phyloP scores from a whole-genome alignment of 768 basidiomycete species.

The Filobasidium floriforme region DNA sequence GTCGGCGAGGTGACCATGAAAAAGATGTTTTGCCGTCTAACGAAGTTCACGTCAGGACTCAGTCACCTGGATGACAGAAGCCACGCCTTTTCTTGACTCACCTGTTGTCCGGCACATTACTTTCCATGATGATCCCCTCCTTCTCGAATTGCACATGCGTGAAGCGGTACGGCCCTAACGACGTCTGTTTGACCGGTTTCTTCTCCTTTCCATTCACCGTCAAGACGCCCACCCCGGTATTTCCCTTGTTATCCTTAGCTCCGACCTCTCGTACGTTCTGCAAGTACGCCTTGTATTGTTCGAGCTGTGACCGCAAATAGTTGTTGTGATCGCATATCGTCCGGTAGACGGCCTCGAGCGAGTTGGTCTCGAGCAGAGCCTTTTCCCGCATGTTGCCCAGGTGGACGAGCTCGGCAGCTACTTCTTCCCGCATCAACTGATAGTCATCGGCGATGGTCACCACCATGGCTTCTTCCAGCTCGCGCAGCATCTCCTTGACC shows the following conservation, averaged over 20 bases:
- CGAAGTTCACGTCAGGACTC: neutral
- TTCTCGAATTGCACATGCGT: slow-evolving; percentile 98
- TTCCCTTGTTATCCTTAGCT: slow-evolving; percentile 72
- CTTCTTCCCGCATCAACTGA: slow-evolving; percentile 95
- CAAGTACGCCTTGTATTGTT: slow-evolving; percentile 98
- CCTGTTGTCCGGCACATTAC: slow-evolving; percentile 98
- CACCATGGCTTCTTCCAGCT: slow-evolving; percentile 81
- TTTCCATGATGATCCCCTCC: slow-evolving; percentile 97
- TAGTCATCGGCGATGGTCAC: slow-evolving; percentile 75
- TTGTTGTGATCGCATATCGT: slow-evolving; percentile 99
- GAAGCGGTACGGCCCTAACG: slow-evolving; percentile 91
- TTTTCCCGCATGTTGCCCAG: slow-evolving; percentile 95
- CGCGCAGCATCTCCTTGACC: slow-evolving; percentile 97
- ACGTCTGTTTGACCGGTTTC: slow-evolving; percentile 73
- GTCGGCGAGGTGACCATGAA: slow-evolving; percentile 98
- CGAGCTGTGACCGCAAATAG: slow-evolving; percentile 88
- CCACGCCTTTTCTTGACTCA: no score
- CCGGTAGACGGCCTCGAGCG: slow-evolving; percentile 94
- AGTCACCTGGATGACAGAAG: no score
- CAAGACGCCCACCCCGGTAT: slow-evolving; percentile 79
- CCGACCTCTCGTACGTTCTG: slow-evolving; percentile 92
- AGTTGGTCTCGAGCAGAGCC: slow-evolving; percentile 82
- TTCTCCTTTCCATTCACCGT: slow-evolving; percentile 96
- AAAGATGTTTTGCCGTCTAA: slow-evolving; percentile 91
- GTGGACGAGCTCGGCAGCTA: slow-evolving; percentile 87